Conservation (phyloP, 2,329 filamentous ascomycete species). For the Geosmithia flava region DNA sequence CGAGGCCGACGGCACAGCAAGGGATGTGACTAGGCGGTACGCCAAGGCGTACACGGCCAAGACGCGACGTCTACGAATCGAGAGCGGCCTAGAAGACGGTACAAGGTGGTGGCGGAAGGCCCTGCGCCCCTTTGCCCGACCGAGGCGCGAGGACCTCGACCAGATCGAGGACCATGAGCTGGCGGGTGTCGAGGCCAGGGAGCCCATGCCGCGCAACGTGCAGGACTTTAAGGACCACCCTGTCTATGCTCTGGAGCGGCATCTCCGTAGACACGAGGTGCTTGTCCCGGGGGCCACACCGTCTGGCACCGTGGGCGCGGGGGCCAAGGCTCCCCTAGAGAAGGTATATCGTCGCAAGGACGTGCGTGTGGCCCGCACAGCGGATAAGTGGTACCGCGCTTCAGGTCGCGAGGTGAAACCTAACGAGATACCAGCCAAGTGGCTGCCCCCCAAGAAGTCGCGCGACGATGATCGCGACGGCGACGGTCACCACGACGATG, state of each 20-base stretch:
- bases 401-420: slow-evolving; percentile 67
- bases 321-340: slow-evolving; percentile 52
- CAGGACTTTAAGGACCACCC: slow-evolving; percentile 83
- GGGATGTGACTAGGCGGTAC: slow-evolving; percentile 82
- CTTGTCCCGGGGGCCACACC: slow-evolving; percentile 56
- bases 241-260: slow-evolving; percentile 70
- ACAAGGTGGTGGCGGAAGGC: slow-evolving; percentile 40
- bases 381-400: slow-evolving; percentile 76
- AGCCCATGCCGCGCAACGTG: slow-evolving; percentile 78
- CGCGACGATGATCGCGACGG: slow-evolving; percentile 15
- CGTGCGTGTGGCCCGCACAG: slow-evolving; percentile 64
- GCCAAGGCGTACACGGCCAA: slow-evolving; percentile 83
- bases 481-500: slow-evolving; percentile 12
- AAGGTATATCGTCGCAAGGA: slow-evolving; percentile 73
- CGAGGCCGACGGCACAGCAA: slow-evolving; percentile 63
- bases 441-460: slow-evolving; percentile 30
- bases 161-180: slow-evolving; percentile 76
- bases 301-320: slow-evolving; percentile 66
- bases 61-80: slow-evolving; percentile 70
- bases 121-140: slow-evolving; percentile 32
- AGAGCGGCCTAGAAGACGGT: slow-evolving; percentile 37
- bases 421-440: slow-evolving; percentile 74
- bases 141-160: slow-evolving; percentile 50
- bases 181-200: slow-evolving; percentile 54
- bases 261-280: slow-evolving; percentile 74